phyloP scores from a whole-genome alignment of 2,329 filamentous ascomycete genomes.

The Hypoxylon sp. region DNA sequence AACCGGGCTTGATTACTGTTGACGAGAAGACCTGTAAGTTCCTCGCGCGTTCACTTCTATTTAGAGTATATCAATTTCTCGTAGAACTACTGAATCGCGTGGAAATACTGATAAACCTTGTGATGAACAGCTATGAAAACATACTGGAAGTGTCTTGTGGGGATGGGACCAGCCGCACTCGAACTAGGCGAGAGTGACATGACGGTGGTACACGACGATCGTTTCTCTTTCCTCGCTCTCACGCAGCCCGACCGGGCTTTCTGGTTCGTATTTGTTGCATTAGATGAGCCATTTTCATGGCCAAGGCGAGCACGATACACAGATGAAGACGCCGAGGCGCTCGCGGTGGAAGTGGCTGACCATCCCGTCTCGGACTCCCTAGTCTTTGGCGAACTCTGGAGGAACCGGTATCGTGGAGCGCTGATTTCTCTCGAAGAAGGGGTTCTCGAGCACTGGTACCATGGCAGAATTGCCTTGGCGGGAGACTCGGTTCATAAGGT shows the following conservation, averaged over 20 bases:
- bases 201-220: conserved; percentile 27
- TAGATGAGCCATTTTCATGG: conserved; percentile 39
- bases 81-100: not conserved
- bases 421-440: conserved; percentile 53
- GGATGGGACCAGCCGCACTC: conserved; percentile 11
- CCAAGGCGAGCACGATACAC: conserved; percentile 50
- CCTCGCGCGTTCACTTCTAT: not conserved
- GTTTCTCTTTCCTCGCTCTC: conserved; percentile 10
- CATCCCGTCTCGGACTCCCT: conserved; percentile 48
- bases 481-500: conserved; percentile 57
- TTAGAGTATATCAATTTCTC: not conserved
- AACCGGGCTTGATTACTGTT: conserved; percentile 31
- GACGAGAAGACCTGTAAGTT: conserved; percentile 42
- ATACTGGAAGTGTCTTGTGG: conserved; percentile 34
- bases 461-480: conserved; percentile 53
- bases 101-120: not conserved
- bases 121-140: conserved; percentile 32
- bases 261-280: conserved; percentile 48
- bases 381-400: conserved; percentile 55
- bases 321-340: conserved; percentile 50
- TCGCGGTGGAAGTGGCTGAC: conserved; percentile 48
- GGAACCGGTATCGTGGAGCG: conserved; percentile 40
- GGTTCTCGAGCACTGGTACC: conserved; percentile 53
- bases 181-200: conserved; percentile 32
- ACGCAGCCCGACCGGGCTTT: conserved; percentile 34